Evolutionary conservation across 257 asterid species (phyloP).

Genomic region (Ehretia macrophylla): DNA sequence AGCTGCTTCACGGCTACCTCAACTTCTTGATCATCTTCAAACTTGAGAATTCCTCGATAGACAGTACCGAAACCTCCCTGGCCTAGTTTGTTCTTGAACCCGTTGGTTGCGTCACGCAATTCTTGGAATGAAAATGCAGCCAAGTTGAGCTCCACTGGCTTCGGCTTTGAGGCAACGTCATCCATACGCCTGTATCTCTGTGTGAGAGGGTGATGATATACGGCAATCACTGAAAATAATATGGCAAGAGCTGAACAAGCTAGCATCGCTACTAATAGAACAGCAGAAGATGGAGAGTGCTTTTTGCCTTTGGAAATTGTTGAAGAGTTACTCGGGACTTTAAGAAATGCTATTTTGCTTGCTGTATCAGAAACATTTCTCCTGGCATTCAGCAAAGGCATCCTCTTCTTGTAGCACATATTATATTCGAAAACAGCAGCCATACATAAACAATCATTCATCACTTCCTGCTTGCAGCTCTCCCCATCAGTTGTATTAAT

Average conservation of each 20-base stretch:
- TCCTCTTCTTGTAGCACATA: constrained; percentile 12
- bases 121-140: constrained; percentile 19
- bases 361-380: constrained; percentile 1
- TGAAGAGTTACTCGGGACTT: constrained; percentile 1
- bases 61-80: constrained; percentile 50
- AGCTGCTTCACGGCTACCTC: constrained; percentile 51
- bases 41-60: constrained; percentile 35
- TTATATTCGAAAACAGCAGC: constrained; percentile 5
- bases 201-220: neutral
- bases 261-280: no score
- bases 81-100: constrained; percentile 46
- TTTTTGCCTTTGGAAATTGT: no score
- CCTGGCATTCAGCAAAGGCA: constrained; percentile 5
- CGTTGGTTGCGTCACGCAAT: constrained; percentile 42
- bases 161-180: neutral
- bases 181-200: neutral
- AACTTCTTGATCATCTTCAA: constrained; percentile 26
- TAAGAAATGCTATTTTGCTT: constrained; percentile 4
- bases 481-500: neutral
- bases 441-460: constrained; percentile 16
- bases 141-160: constrained; percentile 1
- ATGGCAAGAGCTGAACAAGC: neutral
- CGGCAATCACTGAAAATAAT: neutral
- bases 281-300: neutral
- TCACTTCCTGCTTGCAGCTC: constrained; percentile 6